phyloP scores from a whole-genome alignment of 169 alveolate species.

The Perkinsus olseni region DNA sequence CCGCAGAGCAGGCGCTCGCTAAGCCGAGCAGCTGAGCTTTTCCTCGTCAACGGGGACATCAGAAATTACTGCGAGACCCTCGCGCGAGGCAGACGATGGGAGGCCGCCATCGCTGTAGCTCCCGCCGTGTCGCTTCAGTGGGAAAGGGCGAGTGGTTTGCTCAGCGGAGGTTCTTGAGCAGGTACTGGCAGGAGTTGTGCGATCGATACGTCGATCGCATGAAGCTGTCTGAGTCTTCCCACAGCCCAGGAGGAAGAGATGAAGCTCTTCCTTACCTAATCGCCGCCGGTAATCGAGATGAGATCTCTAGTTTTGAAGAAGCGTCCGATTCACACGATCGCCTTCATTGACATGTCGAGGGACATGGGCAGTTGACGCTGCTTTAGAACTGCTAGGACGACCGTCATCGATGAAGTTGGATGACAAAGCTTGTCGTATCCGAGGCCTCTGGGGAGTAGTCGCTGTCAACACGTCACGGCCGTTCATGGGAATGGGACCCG shows the following conservation, averaged over 20 bases:
- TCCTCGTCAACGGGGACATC: slow-evolving; percentile 26
- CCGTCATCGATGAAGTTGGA: neutral
- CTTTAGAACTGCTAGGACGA: neutral
- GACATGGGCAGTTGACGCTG: neutral
- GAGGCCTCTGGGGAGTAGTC: neutral
- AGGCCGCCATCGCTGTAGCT: slow-evolving; percentile 45
- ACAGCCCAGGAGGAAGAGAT: neutral
- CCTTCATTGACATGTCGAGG: neutral
- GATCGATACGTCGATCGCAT: neutral
- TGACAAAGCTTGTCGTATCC: neutral
- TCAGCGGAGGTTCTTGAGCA: neutral
- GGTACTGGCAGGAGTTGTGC: neutral
- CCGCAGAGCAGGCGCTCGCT: slow-evolving; percentile 12
- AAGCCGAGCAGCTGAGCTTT: slow-evolving; percentile 20
- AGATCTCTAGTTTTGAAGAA: no score
- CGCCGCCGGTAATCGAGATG: neutral
- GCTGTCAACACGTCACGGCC: neutral
- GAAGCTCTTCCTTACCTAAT: neutral
- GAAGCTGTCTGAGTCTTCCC: neutral
- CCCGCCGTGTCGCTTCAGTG: slow-evolving; percentile 17
- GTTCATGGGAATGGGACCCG: neutral
- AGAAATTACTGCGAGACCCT: slow-evolving; percentile 35
- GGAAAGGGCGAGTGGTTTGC: neutral
- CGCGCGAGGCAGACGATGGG: slow-evolving; percentile 30
- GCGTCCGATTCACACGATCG: no score